Base-by-base conservation (phyloP, 2,329 filamentous ascomycete species). In the Monosporascus sp. region DNA sequence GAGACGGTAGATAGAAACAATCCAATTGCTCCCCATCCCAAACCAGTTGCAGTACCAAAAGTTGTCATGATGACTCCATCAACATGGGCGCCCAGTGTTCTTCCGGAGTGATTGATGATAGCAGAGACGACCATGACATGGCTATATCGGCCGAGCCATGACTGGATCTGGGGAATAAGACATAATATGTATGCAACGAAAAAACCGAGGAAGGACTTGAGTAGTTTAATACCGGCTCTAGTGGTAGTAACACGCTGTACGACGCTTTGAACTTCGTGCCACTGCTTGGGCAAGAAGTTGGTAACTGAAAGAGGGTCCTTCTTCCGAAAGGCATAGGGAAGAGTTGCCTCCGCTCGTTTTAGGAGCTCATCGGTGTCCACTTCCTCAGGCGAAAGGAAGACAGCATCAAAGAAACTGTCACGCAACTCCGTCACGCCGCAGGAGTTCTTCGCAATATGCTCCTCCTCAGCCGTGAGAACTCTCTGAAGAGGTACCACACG, bases 61-160 rank as follows among this genome's bases (percentile, higher is more conserved):
- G 74, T 76, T 5, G 80, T 83, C 20, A 80, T 64, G 42, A 81
- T 51, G 4, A 75, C 66, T 2, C 81, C 81, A 60, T 84, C 81
- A 22, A 84, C 63, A 57, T 84, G 81, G 14, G 79, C 75, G 6
- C 81, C 81, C 49, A 83, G 60, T 1, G 78, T 76, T 38, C 81
- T 72, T 22, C 77, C 79, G 3, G 81, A 73, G 58, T 84, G 81
- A 53, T 83, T 84, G 45, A 84, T 59, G 20, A 83, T 74, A n/a
- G 77, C 70, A 2, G 81, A 83, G 47, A 84, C 64, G 4, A 72
- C 75, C 71, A 82, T 77, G 54, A 84, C 74, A 58, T 82, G 83
- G 56, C 72, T 72, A 58, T 82, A 79, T 17, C 67, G 71, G 2
- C 81, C 81, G 4, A 84, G 68, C 73, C 74, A 80, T n/a, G 63